Base-by-base conservation (phyloP, 441 rosid species). In the Gossypium lobatum region DNA sequence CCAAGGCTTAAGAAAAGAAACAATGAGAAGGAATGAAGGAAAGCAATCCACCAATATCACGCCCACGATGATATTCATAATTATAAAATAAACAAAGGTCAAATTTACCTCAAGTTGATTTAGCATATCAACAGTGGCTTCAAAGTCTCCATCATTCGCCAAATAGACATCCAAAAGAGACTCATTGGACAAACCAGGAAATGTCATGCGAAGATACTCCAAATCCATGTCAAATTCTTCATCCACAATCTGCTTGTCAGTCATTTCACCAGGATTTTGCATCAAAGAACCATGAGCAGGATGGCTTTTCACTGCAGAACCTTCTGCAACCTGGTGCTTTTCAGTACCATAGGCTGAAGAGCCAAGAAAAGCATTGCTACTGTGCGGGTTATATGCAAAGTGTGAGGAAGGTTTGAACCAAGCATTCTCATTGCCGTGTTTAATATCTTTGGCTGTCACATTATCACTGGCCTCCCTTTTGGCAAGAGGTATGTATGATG, bases 51-150 rank as follows among this genome's bases (percentile, higher is more conserved):
- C 37, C 37, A 31, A 31, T 31, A 31, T 31, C 7, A 6, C 0
- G 8, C 37, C 6, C 37, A 31, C 8, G 8, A 31, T 31, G 8
- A 31, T 31, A 4, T 31, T 6, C 37, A 1, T 31, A 6, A 31
- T 31, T 6, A 31, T 31, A 28, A 64, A 34, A 63, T 73, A 68
- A 61, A 21, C 0, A 64, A 23, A 2, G 34, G 50, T 25, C 69
- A 48, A 28, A 45, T 61, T 58, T 79, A 94, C 98, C 97, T 91
- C 97, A 59, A 94, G 93, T 73, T 88, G 93, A 75, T 73, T 81
- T 18, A 94, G 85, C 98, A 94, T 94, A 80, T 94, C 96, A 48
- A 87, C 17, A 75, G 93, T 79, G 18, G 91, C 88, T 58, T 92
- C 98, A 63, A 91, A 67, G 79, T 92, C 97, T n/a, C 91, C 85